These are phyloP conservation scores for Omphalea diandra DNA, from an alignment of 441 rosid species.

Conservation along the genomic window DNA sequence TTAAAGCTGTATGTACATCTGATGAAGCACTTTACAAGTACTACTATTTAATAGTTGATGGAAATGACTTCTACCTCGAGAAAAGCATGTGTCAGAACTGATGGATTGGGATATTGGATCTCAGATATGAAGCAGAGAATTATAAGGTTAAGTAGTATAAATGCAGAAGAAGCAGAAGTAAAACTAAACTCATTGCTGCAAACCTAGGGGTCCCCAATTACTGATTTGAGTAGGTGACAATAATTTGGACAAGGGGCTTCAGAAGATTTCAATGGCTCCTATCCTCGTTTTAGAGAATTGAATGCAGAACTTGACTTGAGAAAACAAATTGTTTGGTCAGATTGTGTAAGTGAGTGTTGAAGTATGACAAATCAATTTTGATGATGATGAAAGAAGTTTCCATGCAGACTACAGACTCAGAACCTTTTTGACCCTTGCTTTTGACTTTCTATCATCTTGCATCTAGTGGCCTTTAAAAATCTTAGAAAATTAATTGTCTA, in stretches of 20 bases:
- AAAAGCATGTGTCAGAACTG: neutral
- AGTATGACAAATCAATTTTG: neutral
- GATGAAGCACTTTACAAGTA: neutral
- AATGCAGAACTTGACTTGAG: neutral
- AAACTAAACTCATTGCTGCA: neutral
- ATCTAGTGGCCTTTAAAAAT: neutral
- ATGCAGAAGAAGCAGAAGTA: neutral
- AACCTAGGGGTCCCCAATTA: neutral
- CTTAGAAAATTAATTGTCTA: neutral
- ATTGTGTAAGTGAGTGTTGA: neutral
- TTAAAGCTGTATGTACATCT: neutral
- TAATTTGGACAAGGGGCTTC: neutral
- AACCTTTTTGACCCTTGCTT: neutral
- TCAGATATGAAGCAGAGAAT: constrained; percentile 5
- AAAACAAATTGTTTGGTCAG: neutral
- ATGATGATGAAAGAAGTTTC: constrained; percentile 1
- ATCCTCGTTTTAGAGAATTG: neutral
- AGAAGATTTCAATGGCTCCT: neutral
- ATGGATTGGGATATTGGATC: neutral
- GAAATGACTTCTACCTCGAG: neutral
- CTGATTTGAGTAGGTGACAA: neutral
- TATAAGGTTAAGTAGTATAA: neutral
- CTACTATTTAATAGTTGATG: neutral
- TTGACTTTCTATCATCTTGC: neutral
- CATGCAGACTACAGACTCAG: neutral